Percentiles rank a stretch among this genome's conserved stretches.
Conservation (phyloP, 208 protist genomes). For the Leishmania lainsoni region DNA sequence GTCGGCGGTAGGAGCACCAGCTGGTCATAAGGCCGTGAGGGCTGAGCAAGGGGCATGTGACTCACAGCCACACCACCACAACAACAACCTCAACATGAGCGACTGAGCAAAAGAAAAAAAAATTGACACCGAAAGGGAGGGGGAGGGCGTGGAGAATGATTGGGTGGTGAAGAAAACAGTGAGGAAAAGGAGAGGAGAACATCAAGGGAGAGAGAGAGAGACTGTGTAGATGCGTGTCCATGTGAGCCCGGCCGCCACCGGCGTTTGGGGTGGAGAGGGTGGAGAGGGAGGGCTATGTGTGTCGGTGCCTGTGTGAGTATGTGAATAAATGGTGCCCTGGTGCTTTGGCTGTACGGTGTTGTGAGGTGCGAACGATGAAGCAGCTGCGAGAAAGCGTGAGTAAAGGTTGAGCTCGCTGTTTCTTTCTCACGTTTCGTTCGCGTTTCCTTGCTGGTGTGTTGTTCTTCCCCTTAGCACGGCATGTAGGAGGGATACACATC, state of each 20-base stretch:
- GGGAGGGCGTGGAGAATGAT: neutral
- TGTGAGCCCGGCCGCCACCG: neutral
- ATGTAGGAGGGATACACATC: neutral
- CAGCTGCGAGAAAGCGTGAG: neutral
- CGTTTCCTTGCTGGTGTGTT: neutral
- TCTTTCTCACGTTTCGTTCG: neutral
- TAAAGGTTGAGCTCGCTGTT: neutral
- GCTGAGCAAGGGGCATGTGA: neutral
- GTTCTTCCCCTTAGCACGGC: neutral
- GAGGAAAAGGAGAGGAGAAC: neutral
- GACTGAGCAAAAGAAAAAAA: neutral
- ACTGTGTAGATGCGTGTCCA: neutral
- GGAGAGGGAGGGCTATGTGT: neutral
- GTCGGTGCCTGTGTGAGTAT: neutral
- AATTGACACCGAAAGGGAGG: neutral
- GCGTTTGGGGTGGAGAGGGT: neutral
- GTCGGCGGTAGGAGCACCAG: neutral
- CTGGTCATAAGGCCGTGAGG: neutral
- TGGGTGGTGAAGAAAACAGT: neutral
- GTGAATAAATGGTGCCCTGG: neutral
- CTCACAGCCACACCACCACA: neutral
- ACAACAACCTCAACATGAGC: neutral
- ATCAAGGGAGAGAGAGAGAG: neutral
- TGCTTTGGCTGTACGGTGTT: neutral
- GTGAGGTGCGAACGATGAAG: neutral